Evolutionary conservation across 2,329 filamentous ascomycete species (phyloP).

Genomic region (Aspergillus sp.): DNA sequence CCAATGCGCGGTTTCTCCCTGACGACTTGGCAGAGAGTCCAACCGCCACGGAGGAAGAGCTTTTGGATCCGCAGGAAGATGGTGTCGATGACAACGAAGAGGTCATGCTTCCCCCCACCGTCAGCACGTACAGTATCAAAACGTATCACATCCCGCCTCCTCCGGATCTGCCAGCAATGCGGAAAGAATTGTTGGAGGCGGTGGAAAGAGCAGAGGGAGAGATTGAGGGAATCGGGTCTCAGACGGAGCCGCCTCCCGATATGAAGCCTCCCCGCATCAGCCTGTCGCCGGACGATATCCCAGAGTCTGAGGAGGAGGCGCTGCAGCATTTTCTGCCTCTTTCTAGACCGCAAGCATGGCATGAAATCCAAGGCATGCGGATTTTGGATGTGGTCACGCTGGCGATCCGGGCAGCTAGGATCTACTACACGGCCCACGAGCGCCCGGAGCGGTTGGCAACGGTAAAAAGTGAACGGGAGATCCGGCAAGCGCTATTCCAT

Average conservation of each 20-base stretch:
- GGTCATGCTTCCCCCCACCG: slow-evolving; percentile 88
- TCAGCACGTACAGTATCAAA: slow-evolving; percentile 87
- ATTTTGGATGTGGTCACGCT: slow-evolving; percentile 87
- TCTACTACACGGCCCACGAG: slow-evolving; percentile 92
- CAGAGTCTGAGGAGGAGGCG: slow-evolving; percentile 39
- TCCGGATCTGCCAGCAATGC: slow-evolving; percentile 72
- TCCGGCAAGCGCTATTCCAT: slow-evolving; percentile 72
- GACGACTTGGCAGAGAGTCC: slow-evolving; percentile 46
- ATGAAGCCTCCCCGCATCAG: slow-evolving; percentile 23
- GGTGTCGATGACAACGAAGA: slow-evolving; percentile 52
- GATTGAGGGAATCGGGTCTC: slow-evolving; percentile 43
- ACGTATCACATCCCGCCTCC: slow-evolving; percentile 74
- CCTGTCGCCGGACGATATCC: slow-evolving; percentile 22
- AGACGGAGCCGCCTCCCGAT: slow-evolving; percentile 21
- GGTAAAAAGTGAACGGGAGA: slow-evolving; percentile 78
- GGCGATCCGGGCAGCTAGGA: slow-evolving; percentile 89
- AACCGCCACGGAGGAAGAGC: slow-evolving; percentile 25
- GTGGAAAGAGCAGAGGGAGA: slow-evolving; percentile 62
- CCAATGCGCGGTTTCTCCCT: slow-evolving; percentile 28
- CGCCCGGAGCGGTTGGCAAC: slow-evolving; percentile 74
- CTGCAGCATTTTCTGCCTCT: slow-evolving; percentile 11
- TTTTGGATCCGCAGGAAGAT: slow-evolving; percentile 37
- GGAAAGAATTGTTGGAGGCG: slow-evolving; percentile 58
- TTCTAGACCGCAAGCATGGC: slow-evolving; percentile 54
- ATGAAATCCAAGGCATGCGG: slow-evolving; percentile 84